These are phyloP conservation scores for Trichomonas gallinae DNA, from an alignment of 208 protist genomes.

Conservation along the genomic window DNA sequence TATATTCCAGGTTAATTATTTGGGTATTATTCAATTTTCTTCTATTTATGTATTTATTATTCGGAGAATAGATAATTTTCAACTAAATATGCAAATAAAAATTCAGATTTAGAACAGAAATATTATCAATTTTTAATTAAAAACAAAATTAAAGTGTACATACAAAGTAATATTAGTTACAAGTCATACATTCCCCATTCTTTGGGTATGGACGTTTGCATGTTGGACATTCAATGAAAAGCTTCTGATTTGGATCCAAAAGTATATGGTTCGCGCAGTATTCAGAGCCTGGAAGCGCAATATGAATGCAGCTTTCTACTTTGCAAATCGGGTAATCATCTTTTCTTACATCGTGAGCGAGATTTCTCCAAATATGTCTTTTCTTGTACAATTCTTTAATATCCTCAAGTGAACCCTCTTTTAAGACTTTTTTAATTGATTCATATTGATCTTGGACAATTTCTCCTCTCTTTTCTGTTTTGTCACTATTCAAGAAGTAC, in stretches of 20 bases:
- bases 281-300: not conserved
- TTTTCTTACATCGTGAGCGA: not conserved
- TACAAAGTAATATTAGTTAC: not conserved
- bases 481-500: not conserved
- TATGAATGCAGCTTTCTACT: not conserved
- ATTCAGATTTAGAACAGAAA: too few relatives aligned
- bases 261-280: not conserved
- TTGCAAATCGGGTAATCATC: not conserved
- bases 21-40: too few relatives aligned
- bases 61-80: too few relatives aligned
- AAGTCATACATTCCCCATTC: not conserved
- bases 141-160: too few relatives aligned
- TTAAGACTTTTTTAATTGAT: not conserved
- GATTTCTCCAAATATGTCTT: not conserved
- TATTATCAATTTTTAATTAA: too few relatives aligned
- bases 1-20: too few relatives aligned
- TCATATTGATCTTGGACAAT: not conserved
- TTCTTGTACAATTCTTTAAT: not conserved
- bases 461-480: not conserved
- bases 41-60: too few relatives aligned
- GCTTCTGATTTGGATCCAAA: not conserved
- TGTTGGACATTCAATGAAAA: not conserved
- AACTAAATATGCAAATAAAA: too few relatives aligned
- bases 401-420: not conserved
- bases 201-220: not conserved